Conservation (phyloP, 768 basidiomycete species). For the Phylloporus sp. region DNA sequence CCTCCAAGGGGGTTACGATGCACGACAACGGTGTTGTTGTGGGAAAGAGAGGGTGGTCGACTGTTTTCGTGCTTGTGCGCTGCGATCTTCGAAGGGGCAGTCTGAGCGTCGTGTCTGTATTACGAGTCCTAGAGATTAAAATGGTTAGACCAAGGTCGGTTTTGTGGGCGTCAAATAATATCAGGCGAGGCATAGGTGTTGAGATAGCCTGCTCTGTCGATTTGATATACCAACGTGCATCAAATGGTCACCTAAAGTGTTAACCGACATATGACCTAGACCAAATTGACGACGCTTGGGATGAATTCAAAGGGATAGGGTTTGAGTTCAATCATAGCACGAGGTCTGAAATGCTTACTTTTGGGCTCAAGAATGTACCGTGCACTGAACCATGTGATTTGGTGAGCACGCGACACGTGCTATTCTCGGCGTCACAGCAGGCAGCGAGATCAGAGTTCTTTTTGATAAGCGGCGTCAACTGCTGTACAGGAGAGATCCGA, state of each 20-base stretch:
- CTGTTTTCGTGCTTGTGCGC: background rate
- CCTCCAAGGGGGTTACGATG: background rate
- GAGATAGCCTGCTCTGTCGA: no score
- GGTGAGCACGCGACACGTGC: background rate
- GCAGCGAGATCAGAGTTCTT: background rate
- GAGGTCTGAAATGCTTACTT: background rate
- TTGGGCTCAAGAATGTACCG: background rate
- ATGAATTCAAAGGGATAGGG: background rate
- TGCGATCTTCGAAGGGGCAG: background rate
- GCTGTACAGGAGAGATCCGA: background rate
- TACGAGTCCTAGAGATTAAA: no score
- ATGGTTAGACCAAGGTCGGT: no score
- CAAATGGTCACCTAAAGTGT: no score
- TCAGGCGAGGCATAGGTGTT: no score
- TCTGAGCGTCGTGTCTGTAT: no score
- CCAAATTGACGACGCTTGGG: no score
- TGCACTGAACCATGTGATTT: background rate
- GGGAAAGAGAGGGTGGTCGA: background rate
- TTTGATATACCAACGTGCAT: no score
- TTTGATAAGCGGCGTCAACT: background rate
- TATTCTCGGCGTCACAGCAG: background rate
- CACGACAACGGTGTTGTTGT: background rate
- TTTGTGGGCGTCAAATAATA: no score
- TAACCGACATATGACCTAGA: no score
- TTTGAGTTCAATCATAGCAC: background rate